Base-by-base conservation (phyloP, 352 stramenopile genomes). In the Hyaloperonospora brassicae region DNA sequence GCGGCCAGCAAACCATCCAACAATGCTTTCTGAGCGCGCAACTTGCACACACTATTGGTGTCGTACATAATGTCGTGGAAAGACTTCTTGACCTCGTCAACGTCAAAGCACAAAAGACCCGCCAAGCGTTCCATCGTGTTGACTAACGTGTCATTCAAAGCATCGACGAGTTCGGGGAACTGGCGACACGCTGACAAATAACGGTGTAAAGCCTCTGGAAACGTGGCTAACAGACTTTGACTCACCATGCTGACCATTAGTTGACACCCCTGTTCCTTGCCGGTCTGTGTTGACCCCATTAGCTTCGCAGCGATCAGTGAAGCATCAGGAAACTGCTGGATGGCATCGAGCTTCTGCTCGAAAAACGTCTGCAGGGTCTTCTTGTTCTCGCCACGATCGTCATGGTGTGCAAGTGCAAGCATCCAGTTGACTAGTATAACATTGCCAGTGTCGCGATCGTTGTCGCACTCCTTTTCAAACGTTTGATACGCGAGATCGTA, bases 381-480 rank as follows among this genome's bases (percentile, higher is more conserved):
- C 12, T 61, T 46, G 48, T 52, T 52, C 8, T 56, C 51, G 1
- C 11, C 14, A 11, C 21, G 30, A 39, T 61, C 46, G 43, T 58
- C 27, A 44, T 55, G 57, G 25, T 59, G 41, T 14, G 45, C 46
- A 25, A 75, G 40, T 36, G 73, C n/a, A 40, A 75, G 52, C 46
- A 75, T 70, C 69, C 69, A 78, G 41, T 78, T 78, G 25, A 38
- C 69, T 31, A 75, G 44, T 39, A 78, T 60, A 23, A 60, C 49
- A 43, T 62, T 57, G 1, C 62, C 62, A 22, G 38, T 25, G 31
- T 70, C 52, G 41, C 40, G 50, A 13, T 42, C 27, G 22, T 22
- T 35, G 47, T 44, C 17, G 13, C 44, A 53, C 2, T 39, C 34
- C 1, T 48, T 51, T 59, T 60, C 34, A 54, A 61, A 57, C 12